Evolutionary conservation across 1,284 basidiomycete species (phyloP).

Genomic region (Ceratobasidium papillatum): DNA sequence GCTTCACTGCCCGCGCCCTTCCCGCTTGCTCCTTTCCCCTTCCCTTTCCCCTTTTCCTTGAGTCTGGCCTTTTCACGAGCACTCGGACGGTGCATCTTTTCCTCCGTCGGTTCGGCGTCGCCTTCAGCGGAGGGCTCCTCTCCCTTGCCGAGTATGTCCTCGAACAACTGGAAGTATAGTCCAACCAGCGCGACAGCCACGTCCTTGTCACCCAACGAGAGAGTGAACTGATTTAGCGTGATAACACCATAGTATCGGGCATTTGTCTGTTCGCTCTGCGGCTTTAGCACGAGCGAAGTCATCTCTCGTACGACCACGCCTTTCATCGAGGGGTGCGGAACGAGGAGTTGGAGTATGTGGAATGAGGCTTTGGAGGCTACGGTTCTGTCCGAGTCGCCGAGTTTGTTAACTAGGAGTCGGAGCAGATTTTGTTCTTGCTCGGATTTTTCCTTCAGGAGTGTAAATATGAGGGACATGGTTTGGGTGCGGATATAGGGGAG

Average conservation of each 20-base stretch:
- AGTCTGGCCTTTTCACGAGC: conserved; percentile 51
- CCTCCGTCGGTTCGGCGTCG: conserved; percentile 51
- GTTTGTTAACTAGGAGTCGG: conserved; percentile 92
- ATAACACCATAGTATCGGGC: conserved; percentile 91
- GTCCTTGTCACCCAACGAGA: conserved; percentile 74
- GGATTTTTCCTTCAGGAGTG: conserved; percentile 86
- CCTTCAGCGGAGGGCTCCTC: conserved; percentile 52
- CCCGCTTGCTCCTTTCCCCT: conserved; percentile 53
- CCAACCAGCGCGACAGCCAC: conserved; percentile 88
- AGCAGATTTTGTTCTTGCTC: conserved; percentile 98
- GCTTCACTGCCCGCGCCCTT: conserved; percentile 55
- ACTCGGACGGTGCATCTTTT: conserved; percentile 49
- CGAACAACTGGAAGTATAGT: conserved; percentile 96
- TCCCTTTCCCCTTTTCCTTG: conserved; percentile 52
- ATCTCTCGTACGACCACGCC: conserved; percentile 88
- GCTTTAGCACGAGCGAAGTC: conserved; percentile 69
- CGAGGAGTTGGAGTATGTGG: conserved; percentile 88
- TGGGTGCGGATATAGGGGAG: conserved; percentile 89
- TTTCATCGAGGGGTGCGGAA: conserved; percentile 95
- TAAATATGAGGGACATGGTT: conserved; percentile 72
- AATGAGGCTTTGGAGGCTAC: conserved; percentile 92
- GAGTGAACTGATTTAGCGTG: conserved; percentile 92
- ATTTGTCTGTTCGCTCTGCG: conserved; percentile 60
- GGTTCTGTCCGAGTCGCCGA: conserved; percentile 89
- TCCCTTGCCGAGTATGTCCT: conserved; percentile 69